phyloP scores from a whole-genome alignment of 768 basidiomycete genomes.

The Harrya chromipes region DNA sequence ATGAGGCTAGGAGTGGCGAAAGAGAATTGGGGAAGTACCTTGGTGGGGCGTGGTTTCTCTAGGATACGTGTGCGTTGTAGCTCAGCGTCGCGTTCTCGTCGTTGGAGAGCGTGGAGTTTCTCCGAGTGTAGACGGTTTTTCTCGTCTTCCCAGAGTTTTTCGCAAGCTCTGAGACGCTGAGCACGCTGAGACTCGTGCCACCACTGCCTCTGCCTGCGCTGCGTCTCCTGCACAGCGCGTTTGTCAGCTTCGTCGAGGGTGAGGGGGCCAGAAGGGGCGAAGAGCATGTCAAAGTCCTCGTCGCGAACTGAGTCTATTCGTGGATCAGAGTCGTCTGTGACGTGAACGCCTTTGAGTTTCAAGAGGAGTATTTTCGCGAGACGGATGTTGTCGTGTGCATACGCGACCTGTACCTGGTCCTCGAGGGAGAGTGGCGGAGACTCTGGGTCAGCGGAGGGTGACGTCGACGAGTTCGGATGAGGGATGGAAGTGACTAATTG shows the following conservation, averaged over 20 bases:
- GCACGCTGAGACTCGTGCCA: constrained; percentile 33
- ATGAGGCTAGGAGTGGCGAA: constrained; percentile 1
- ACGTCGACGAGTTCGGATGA: too few species aligned
- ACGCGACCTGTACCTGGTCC: constrained; percentile 66
- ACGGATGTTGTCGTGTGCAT: constrained; percentile 64
- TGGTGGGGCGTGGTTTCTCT: constrained; percentile 19
- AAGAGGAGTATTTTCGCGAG: constrained; percentile 64
- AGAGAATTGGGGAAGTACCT: constrained; percentile 15
- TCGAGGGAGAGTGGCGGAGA: constrained; percentile 40
- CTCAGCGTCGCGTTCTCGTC: constrained; percentile 31
- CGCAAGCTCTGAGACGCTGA: constrained; percentile 44
- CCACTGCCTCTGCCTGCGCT: constrained; percentile 34
- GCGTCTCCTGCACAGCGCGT: constrained; percentile 37
- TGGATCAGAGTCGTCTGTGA: constrained; percentile 57
- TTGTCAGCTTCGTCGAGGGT: constrained; percentile 41
- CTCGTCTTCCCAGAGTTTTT: constrained; percentile 47
- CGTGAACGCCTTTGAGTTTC: constrained; percentile 57
- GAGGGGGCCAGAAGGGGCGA: constrained; percentile 38
- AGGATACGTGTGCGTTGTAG: constrained; percentile 26
- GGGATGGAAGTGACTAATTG: constrained; percentile 11
- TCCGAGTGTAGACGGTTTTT: constrained; percentile 43
- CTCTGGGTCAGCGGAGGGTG: too few species aligned
- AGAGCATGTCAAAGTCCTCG: constrained; percentile 42
- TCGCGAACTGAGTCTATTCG: constrained; percentile 58
- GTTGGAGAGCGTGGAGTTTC: constrained; percentile 32